Conservation (phyloP, 75 land plant species). For the Pseudotsuga menziesii region DNA sequence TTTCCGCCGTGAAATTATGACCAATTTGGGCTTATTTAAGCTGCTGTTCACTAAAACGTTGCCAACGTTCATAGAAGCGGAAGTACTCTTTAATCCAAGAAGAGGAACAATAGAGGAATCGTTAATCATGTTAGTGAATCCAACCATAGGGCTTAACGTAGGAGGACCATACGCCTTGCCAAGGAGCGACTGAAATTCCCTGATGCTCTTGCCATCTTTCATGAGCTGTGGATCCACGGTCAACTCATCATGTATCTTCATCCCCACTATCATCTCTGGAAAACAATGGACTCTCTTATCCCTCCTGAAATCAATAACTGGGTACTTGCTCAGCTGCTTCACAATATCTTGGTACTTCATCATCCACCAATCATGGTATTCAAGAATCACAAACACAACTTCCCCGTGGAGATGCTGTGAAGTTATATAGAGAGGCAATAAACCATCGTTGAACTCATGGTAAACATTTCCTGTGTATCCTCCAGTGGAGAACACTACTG, state of each 20-base stretch:
- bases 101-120: too few species aligned
- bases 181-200: conserved; percentile 17
- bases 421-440: conserved; percentile 67
- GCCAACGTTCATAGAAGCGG: background rate
- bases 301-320: conserved; percentile 41
- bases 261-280: conserved; percentile 34
- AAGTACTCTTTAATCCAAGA: background rate
- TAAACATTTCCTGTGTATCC: conserved; percentile 81
- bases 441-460: conserved; percentile 83
- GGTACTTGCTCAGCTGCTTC: conserved; percentile 49
- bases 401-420: conserved; percentile 50
- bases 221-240: conserved; percentile 18
- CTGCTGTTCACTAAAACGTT: too few species aligned
- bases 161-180: background rate
- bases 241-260: conserved; percentile 42
- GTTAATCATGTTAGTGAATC: too few species aligned
- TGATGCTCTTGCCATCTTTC: conserved; percentile 15
- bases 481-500: conserved; percentile 73
- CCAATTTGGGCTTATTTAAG: conserved; percentile 22
- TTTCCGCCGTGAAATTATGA: conserved; percentile 19
- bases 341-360: conserved; percentile 69
- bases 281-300: conserved; percentile 70
- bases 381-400: conserved; percentile 71
- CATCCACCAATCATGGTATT: conserved; percentile 81
- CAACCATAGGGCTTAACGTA: too few species aligned